Conservation (phyloP, 345 rosid species). For the Corchorus olitorius region DNA sequence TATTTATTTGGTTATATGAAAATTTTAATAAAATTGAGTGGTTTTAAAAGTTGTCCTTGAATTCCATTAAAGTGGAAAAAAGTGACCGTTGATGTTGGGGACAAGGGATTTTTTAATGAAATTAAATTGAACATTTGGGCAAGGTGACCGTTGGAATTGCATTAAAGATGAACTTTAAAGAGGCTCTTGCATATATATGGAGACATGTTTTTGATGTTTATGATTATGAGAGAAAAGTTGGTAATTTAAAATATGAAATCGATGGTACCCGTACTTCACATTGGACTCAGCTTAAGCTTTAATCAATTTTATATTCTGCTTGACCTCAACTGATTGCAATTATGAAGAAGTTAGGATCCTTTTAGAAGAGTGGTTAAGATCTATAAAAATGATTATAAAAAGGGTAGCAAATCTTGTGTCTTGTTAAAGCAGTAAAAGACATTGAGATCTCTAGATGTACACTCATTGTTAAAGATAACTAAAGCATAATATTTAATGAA, state of each 20-base stretch:
- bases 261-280: too few relatives aligned
- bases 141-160: background rate
- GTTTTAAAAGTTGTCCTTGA: background rate
- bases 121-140: background rate
- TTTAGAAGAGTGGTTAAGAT: too few relatives aligned
- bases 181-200: background rate
- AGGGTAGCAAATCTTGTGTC: too few relatives aligned
- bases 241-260: too few relatives aligned
- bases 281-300: too few relatives aligned
- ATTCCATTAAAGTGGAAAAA: background rate
- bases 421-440: too few relatives aligned
- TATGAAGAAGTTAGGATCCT: background rate
- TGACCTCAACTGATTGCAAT: background rate
- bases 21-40: background rate
- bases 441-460: too few relatives aligned
- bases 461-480: too few relatives aligned
- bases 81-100: background rate
- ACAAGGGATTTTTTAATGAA: background rate
- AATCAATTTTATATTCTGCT: background rate
- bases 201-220: background rate
- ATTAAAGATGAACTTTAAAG: background rate
- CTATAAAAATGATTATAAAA: too few relatives aligned
- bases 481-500: too few relatives aligned
- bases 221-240: too few relatives aligned
- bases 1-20: background rate